Percentiles rank a stretch among this genome's conserved stretches.
Conservation (phyloP, 345 rosid species). For the Citrus hindsii region DNA sequence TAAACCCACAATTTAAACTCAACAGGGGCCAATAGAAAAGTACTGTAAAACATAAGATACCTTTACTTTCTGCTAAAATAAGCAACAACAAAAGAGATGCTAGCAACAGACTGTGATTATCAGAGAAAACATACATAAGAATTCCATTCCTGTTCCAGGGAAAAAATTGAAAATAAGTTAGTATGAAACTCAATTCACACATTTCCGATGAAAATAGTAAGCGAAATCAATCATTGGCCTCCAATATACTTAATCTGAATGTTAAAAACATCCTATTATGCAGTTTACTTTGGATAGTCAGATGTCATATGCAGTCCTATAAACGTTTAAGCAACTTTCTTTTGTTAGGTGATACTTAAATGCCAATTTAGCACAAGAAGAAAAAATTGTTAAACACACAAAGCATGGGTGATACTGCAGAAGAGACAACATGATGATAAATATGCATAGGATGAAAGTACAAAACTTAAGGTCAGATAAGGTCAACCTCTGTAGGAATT, state of each 20-base stretch:
- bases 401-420: neutral
- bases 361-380: neutral
- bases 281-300: neutral
- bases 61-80: conserved; percentile 48
- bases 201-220: neutral
- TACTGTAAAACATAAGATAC: conserved; percentile 25
- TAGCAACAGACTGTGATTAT: conserved; percentile 38
- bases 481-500: neutral
- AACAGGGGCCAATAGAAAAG: neutral
- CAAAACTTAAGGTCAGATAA: neutral
- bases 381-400: neutral
- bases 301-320: neutral
- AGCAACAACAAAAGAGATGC: conserved; percentile 51
- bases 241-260: neutral
- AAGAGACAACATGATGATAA: neutral
- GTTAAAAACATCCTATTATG: neutral
- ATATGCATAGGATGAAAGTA: neutral
- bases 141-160: conserved; percentile 43
- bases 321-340: neutral
- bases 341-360: neutral
- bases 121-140: conserved; percentile 38
- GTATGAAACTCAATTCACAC: neutral
- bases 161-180: neutral
- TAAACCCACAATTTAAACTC: neutral
- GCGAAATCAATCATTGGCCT: neutral